Evolutionary conservation across 108 stramenopile genomes (phyloP).

Genomic region (Nannochloropsis granulata): DNA sequence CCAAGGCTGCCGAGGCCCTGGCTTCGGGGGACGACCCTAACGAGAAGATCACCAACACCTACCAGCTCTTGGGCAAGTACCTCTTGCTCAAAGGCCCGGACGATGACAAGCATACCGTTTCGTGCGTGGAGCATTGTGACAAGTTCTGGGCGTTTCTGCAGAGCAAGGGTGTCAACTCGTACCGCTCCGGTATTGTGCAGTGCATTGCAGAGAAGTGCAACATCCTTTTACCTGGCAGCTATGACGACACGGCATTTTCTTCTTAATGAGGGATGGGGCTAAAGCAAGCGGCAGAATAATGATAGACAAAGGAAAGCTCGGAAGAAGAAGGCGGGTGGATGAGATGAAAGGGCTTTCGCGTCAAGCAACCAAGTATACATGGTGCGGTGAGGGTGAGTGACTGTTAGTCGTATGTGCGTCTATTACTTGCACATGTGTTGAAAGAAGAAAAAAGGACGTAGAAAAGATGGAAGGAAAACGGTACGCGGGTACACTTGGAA

Average conservation of each 20-base stretch:
- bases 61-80: constrained; percentile 51
- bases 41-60: constrained; percentile 25
- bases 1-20: constrained; percentile 4
- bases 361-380: too few species aligned
- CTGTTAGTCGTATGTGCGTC: too few species aligned
- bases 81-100: constrained; percentile 80
- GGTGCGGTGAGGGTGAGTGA: too few species aligned
- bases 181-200: constrained; percentile 78
- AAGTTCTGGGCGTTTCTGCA: constrained; percentile 82
- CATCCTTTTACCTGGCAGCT: constrained; percentile 12
- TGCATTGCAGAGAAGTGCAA: constrained; percentile 76
- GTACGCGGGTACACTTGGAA: too few species aligned
- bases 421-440: too few species aligned
- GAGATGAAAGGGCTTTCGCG: too few species aligned
- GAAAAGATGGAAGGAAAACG: too few species aligned
- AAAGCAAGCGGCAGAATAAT: too few species aligned
- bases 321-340: too few species aligned
- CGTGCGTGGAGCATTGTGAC: constrained; percentile 74
- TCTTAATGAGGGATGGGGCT: neutral
- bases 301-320: too few species aligned
- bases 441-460: too few species aligned
- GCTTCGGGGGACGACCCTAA: constrained; percentile 22
- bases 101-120: constrained; percentile 33
- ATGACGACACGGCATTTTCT: neutral
- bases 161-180: constrained; percentile 58